Evolutionary conservation across 1,284 basidiomycete species (phyloP), one percentile per base, ranked within the genome.

Genomic region (Inonotus hispidus): DNA sequence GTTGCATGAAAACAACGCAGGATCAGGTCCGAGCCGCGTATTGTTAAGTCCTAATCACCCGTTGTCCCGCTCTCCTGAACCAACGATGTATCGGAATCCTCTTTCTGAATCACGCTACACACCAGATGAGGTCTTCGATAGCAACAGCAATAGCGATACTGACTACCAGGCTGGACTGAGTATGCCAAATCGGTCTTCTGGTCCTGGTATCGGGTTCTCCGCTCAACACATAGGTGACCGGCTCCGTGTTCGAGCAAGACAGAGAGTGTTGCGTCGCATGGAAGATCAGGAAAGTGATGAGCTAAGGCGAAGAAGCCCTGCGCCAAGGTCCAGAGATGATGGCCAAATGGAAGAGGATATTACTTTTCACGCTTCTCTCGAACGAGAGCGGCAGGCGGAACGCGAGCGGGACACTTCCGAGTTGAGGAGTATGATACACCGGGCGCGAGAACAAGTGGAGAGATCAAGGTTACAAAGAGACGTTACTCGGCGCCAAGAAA

Each of bases 321-420:
- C 41, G 16, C 19, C 19, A 21, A 43, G 41, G 16, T 43, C 41
- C 6, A 43, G 41, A 43, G 41, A 43, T 10, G 49, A 61, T 23
- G 29, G 46, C 14, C 45, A 43, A 27, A 58, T 62, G 60, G 60
- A 62, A 25, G 60, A 57, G 47, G 60, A 62, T 37, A 62, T 62
- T 19, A 47, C 56, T 19, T 62, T 29, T 10, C 47, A 62, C 35
- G 52, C 35, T 47, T 21, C 23, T 16, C 45, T 27, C 19, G 53
- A 55, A 14, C 38, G 41, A 10, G 41, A 38, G 55, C 41, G 46
- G 39, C 16, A 47, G 38, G 16, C 14, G 32, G 56, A 57, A 11
- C 25, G 46, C 23, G 25, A 23, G 13, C 39, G 32, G 19, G 49
- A 19, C n/a, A 52, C 23, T 4, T 2, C 14, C 4, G 27, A 52